phyloP scores from a whole-genome alignment of 768 basidiomycete genomes.

The Lactarius hengduanensis region DNA sequence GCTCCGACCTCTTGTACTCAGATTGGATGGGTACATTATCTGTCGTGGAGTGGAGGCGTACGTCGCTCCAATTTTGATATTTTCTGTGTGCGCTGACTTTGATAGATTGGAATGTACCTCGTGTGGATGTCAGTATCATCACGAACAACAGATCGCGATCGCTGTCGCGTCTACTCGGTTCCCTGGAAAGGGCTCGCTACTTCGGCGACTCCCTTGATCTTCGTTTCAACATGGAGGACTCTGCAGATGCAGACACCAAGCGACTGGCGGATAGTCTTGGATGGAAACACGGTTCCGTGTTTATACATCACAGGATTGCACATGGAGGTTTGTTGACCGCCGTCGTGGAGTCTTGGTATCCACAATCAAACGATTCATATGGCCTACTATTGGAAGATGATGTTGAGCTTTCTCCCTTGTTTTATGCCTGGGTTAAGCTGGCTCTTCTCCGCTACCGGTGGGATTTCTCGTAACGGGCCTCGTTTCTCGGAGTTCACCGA shows the following conservation, averaged over 20 bases:
- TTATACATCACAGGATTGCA: slow-evolving; percentile 70
- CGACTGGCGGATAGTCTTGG: slow-evolving; percentile 46
- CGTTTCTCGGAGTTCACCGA: slow-evolving; percentile 8
- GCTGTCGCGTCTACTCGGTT: slow-evolving; percentile 61
- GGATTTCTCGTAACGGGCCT: slow-evolving; percentile 9
- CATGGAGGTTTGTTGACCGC: slow-evolving; percentile 79
- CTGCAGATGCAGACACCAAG: slow-evolving; percentile 62
- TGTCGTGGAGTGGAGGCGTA: slow-evolving; percentile 59
- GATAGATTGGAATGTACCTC: slow-evolving; percentile 73
- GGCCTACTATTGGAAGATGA: slow-evolving; percentile 85
- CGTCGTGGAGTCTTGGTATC: slow-evolving; percentile 90
- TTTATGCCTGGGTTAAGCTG: slow-evolving; percentile 86
- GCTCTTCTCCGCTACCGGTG: slow-evolving; percentile 73
- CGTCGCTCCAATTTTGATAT: slow-evolving; percentile 23
- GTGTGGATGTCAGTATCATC: slow-evolving; percentile 68
- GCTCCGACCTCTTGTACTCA: slow-evolving; percentile 48
- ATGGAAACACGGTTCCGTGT: slow-evolving; percentile 62
- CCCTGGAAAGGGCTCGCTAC: slow-evolving; percentile 55
- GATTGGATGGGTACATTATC: slow-evolving; percentile 65
- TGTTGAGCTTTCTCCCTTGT: slow-evolving; percentile 78
- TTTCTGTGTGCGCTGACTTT: slow-evolving; percentile 26
- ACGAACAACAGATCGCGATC: slow-evolving; percentile 76
- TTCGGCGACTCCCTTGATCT: slow-evolving; percentile 68
- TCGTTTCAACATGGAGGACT: slow-evolving; percentile 74
- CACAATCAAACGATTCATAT: slow-evolving; percentile 66